Conservation (phyloP, 345 rosid genomes). For the Pugionium cornutum region DNA sequence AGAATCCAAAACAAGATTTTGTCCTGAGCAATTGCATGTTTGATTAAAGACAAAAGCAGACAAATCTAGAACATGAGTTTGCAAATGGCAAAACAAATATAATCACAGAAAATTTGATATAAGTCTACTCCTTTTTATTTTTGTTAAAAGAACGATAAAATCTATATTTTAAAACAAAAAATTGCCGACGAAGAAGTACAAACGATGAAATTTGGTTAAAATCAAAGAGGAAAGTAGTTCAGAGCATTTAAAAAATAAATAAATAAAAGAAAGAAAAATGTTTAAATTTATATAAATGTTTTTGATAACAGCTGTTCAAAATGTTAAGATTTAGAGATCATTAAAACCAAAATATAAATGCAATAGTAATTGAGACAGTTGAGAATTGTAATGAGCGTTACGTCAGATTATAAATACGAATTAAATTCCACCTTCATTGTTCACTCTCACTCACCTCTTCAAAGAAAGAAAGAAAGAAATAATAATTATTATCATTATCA, state of each 20-base stretch:
- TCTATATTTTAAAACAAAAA: not conserved
- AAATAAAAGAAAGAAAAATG: slow-evolving; percentile 45
- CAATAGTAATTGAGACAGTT: slow-evolving; percentile 91
- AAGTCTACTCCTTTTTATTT: not conserved
- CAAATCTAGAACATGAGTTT: slow-evolving; percentile 32
- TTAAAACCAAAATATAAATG: slow-evolving; percentile 88
- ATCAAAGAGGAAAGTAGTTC: slow-evolving; percentile 57
- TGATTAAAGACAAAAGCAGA: slow-evolving; percentile 33
- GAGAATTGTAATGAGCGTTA: slow-evolving; percentile 80
- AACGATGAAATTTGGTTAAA: slow-evolving; percentile 43
- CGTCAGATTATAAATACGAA: slow-evolving; percentile 86
- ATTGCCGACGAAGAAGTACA: slow-evolving; percentile 28
- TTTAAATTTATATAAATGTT: slow-evolving; percentile 11
- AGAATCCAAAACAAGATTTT: slow-evolving; percentile 35
- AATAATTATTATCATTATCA: slow-evolving; percentile 36
- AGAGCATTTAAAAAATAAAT: slow-evolving; percentile 49
- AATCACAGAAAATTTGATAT: not conserved
- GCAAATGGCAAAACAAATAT: slow-evolving; percentile 1
- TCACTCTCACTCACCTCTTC: slow-evolving; percentile 40
- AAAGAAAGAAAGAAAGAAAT: slow-evolving; percentile 15
- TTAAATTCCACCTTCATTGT: slow-evolving; percentile 55
- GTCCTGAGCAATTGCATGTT: slow-evolving; percentile 25
- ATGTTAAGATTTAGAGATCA: slow-evolving; percentile 61
- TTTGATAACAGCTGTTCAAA: slow-evolving; percentile 39
- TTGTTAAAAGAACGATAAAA: not conserved